phyloP scores from a whole-genome alignment of 2,329 filamentous ascomycete species.

The Xylariales sp. region DNA sequence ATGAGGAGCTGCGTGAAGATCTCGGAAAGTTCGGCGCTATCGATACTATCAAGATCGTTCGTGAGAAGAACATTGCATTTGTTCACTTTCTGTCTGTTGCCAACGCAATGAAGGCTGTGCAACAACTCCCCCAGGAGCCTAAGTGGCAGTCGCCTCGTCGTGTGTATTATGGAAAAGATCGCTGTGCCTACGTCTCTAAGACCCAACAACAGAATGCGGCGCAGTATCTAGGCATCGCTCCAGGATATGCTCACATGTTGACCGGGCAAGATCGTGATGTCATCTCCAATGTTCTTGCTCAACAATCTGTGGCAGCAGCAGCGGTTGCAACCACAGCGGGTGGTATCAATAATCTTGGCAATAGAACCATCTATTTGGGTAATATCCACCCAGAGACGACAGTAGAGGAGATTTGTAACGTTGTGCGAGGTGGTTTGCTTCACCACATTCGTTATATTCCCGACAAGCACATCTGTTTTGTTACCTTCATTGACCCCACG shows the following conservation, averaged over 20 bases:
- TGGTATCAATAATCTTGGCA: slow-evolving; percentile 96
- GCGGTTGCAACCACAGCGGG: slow-evolving; percentile 96
- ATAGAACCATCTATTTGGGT: slow-evolving; percentile 96
- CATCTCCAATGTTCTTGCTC: slow-evolving; percentile 94
- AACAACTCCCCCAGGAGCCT: slow-evolving; percentile 92
- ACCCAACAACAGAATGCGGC: slow-evolving; percentile 99
- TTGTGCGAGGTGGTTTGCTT: slow-evolving; percentile 92
- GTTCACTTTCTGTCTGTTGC: slow-evolving; percentile 95
- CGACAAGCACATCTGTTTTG: slow-evolving; percentile 99
- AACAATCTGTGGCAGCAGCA: slow-evolving; percentile 96
- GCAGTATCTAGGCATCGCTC: slow-evolving; percentile 96
- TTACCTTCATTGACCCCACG: slow-evolving; percentile 98
- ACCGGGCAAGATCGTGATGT: slow-evolving; percentile 96
- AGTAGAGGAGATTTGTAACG: slow-evolving; percentile 99
- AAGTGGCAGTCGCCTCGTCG: slow-evolving; percentile 97
- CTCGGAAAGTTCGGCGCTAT: slow-evolving; percentile 96
- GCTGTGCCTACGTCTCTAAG: slow-evolving; percentile 98
- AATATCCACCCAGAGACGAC: slow-evolving; percentile 99
- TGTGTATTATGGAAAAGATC: slow-evolving; percentile 98
- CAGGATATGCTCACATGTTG: slow-evolving; percentile 94
- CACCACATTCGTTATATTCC: slow-evolving; percentile 99
- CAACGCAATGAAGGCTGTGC: slow-evolving; percentile 98
- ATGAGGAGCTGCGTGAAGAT: slow-evolving; percentile 94
- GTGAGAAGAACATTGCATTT: slow-evolving; percentile 98
- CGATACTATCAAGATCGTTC: slow-evolving; percentile 96